Evolutionary conservation across 345 rosid genomes (phyloP), one percentile per base, ranked within the genome.

Genomic region (Eucalyptus tenuipes): DNA sequence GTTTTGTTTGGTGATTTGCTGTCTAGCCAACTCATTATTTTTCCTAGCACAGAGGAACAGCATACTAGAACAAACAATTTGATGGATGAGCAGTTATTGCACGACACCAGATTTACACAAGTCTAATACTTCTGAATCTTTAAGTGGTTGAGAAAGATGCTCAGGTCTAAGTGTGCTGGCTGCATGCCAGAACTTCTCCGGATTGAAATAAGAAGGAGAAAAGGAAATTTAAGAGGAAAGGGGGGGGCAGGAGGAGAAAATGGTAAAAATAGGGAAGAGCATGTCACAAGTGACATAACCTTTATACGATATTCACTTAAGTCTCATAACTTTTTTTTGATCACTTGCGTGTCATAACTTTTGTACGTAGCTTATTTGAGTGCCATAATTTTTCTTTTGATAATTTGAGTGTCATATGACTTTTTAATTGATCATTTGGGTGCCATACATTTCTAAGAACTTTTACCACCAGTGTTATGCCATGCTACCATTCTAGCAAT

Each of bases 351-450:
- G 0, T 2, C 13, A 10, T 25, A 55, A 55, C 0, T 55, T 24
- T 55, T 24, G 11, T 24, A 55, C 0, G 13, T 3, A 25, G 1
- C 12, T n/a, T n/a, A n/a, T n/a, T n/a, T n/a, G n/a, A n/a, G 22
- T 24, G n/a, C n/a, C 7, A 5, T 57, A 25, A 25, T 57, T 57
- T 57, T 57, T 57, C 3, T 57, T 57, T 10, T 57, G 3, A 57
- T 57, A 1, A 25, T 25, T 57, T 57, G 14, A 57, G 66, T 57
- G 13, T 57, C 14, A 25, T 57, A 25, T 25, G 27, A 59, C 15
- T 59, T 59, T 59, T 59, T 59, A 0, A 25, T 59, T 12, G 7
- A 27, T 59, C 2, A 25, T 6, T 59, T 59, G 31, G 8, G 15
- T 59, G 31, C 31, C 31, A 25, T 59, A 27, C 14, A 59, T 27